Base-by-base conservation (phyloP, 2,329 filamentous ascomycete species). In the Curvularia sp. region DNA sequence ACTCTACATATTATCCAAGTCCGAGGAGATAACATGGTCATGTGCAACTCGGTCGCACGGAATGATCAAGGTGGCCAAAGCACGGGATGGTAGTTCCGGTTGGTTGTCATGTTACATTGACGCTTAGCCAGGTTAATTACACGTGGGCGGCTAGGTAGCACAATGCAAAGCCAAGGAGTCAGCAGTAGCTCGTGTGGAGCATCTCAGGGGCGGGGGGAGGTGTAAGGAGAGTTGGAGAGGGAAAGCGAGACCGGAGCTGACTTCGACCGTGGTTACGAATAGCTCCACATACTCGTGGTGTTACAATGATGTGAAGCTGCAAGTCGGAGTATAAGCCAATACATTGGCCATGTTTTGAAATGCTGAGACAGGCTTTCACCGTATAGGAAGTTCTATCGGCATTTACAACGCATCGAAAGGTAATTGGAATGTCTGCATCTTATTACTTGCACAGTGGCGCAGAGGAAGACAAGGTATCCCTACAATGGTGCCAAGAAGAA, bases 121-220 rank as follows among this genome's bases (percentile, higher is more conserved):
- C 43, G 43, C 32, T 18, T n/a, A 46, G 4, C 43, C 43, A 19
- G 13, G 27, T 5, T 13, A 30, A 30, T 32, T 46, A 18, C 42
- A 30, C 27, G 27, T 46, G 43, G n/a, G 39, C 32, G 39, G 15
- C 27, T 46, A 28, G 27, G 18, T 19, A 46, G 27, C 28, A 10
- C 27, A n/a, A 46, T 21, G 43, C 27, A 27, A 46, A 27, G 27
- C 43, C 21, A 30, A 27, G 18, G 27, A 30, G 43, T 30, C 9
- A 12, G 43, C 43, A 46, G 25, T 46, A 30, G 43, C 43, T 46
- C 10, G 27, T 30, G 43, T 32, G 43, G 27, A 30, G 43, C 43
- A 4, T 8, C 27, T 46, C 43, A 46, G 43, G 43, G 43, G 43
- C 8, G 19, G 10, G 19, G 12, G 21, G 8, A 18, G 25, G 3